Evolutionary conservation across 768 basidiomycete genomes (phyloP).

Genomic region (Macrolepiota albuminosa): DNA sequence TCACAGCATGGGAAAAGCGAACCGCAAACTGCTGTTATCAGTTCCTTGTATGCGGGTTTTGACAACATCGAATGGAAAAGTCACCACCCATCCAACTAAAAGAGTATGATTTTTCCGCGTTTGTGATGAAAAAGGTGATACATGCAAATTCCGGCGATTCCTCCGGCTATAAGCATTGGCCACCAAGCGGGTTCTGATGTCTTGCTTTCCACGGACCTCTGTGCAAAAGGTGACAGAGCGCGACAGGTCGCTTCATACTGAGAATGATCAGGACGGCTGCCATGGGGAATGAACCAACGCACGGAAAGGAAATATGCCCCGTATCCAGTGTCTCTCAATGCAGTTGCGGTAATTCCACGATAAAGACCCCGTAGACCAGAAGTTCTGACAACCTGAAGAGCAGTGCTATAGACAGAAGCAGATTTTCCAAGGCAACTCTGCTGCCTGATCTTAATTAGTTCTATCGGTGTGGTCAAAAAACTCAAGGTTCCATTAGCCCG

Average conservation of each 20-base stretch:
- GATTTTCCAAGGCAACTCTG: slow-evolving; percentile 50
- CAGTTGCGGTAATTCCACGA: slow-evolving; percentile 70
- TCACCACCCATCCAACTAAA: slow-evolving; percentile 66
- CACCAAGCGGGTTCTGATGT: slow-evolving; percentile 42
- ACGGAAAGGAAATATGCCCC: slow-evolving; percentile 84
- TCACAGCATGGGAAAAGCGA: background rate
- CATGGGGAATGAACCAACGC: slow-evolving; percentile 21
- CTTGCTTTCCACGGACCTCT: slow-evolving; percentile 7
- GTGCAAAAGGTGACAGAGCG: slow-evolving; percentile 23
- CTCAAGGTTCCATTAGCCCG: slow-evolving; percentile 27
- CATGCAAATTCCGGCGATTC: slow-evolving; percentile 61
- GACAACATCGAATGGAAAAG: slow-evolving; percentile 86
- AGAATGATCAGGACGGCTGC: background rate
- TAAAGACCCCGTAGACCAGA: slow-evolving; percentile 67
- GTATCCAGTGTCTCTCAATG: slow-evolving; percentile 74
- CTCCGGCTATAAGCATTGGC: slow-evolving; percentile 68
- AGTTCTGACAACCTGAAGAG: slow-evolving; percentile 46
- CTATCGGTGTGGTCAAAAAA: slow-evolving; percentile 75
- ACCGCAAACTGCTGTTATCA: slow-evolving; percentile 9
- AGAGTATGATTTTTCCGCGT: background rate
- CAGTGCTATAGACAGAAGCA: slow-evolving; percentile 49
- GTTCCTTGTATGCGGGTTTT: slow-evolving; percentile 84
- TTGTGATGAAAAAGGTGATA: background rate
- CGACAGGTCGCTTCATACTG: slow-evolving; percentile 63
- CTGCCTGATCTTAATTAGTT: slow-evolving; percentile 85